A percentile compares a stretch with the other conserved stretches of the same genome.
Evolutionary conservation across 306 rosid species (phyloP).

Genomic region (Castanea mollissima): DNA sequence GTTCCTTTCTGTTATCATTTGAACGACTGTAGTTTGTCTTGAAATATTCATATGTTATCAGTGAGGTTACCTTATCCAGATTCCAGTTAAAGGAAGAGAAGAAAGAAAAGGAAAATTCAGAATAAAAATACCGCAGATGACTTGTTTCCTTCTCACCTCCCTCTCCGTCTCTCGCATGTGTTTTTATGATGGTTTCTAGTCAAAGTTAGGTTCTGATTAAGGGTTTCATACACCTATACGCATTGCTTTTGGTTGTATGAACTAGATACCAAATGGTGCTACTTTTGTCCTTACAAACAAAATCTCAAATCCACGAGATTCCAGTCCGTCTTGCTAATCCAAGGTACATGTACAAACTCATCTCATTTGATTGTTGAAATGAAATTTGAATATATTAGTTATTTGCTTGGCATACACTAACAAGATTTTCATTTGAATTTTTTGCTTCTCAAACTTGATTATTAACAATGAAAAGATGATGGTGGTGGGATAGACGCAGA

Average conservation of each 20-base stretch:
- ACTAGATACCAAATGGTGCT: constrained; percentile 48
- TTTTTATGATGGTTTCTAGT: not conserved
- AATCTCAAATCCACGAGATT: constrained; percentile 44
- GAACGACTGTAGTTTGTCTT: too few species aligned
- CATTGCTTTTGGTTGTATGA: not conserved
- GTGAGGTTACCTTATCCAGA: too few species aligned
- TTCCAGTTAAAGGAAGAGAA: too few species aligned
- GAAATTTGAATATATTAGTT: not conserved
- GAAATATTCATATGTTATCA: too few species aligned
- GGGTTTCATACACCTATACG: not conserved
- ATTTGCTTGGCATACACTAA: not conserved
- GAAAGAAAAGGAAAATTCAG: too few species aligned
- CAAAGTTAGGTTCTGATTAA: not conserved
- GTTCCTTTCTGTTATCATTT: too few species aligned
- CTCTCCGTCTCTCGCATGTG: not conserved
- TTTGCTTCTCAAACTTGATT: not conserved
- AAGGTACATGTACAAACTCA: constrained; percentile 28
- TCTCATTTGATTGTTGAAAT: not conserved
- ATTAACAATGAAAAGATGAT: constrained; percentile 23
- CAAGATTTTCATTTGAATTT: not conserved
- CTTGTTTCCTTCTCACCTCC: too few species aligned
- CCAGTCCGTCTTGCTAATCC: constrained; percentile 41
- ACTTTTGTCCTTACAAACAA: constrained; percentile 46
- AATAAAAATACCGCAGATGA: too few species aligned
- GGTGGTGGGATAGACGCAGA: constrained; percentile 55